These are phyloP conservation scores for Mikania micrantha DNA, from an alignment of 129 eudicot species.

Conservation along the genomic window DNA sequence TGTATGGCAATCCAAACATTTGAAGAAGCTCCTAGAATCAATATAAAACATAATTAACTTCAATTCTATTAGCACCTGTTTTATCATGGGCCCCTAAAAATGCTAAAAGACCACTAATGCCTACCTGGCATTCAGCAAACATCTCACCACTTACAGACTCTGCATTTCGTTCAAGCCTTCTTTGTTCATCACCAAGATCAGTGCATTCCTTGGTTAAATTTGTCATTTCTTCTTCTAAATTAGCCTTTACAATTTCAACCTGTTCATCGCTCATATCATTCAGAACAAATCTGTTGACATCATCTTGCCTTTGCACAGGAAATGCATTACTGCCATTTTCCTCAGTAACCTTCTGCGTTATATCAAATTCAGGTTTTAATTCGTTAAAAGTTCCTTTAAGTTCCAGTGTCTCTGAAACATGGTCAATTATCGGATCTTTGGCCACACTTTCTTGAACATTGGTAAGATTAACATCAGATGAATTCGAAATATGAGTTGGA, in stretches of 20 bases:
- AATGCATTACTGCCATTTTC: constrained; percentile 16
- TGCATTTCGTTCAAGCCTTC: constrained; percentile 85
- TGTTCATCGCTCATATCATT: constrained; percentile 27
- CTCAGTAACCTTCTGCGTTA: constrained; percentile 18
- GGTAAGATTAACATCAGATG: constrained; percentile 9
- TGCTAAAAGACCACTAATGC: constrained; percentile 9
- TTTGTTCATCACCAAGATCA: constrained; percentile 65
- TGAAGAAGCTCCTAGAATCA: constrained; percentile 83
- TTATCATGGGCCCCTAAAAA: not conserved
- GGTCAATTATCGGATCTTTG: constrained; percentile 19
- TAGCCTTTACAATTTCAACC: constrained; percentile 35
- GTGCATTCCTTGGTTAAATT: constrained; percentile 47
- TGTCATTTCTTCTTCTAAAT: constrained; percentile 63
- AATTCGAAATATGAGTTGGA: constrained; percentile 14
- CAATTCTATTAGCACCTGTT: not conserved
- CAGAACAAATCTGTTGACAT: constrained; percentile 13
- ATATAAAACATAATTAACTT: not conserved
- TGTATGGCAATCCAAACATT: constrained; percentile 98
- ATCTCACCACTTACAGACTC: constrained; percentile 88
- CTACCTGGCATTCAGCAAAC: constrained; percentile 97
- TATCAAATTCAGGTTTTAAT: constrained; percentile 10
- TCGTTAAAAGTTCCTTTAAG: constrained; percentile 21
- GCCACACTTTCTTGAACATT: constrained; percentile 28
- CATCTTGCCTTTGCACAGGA: constrained; percentile 19
- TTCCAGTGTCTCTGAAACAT: constrained; percentile 1